Evolutionary conservation across 1,139 yeast genomes (phyloP).

Genomic region (Yamadazyma pseudoaaseri): DNA sequence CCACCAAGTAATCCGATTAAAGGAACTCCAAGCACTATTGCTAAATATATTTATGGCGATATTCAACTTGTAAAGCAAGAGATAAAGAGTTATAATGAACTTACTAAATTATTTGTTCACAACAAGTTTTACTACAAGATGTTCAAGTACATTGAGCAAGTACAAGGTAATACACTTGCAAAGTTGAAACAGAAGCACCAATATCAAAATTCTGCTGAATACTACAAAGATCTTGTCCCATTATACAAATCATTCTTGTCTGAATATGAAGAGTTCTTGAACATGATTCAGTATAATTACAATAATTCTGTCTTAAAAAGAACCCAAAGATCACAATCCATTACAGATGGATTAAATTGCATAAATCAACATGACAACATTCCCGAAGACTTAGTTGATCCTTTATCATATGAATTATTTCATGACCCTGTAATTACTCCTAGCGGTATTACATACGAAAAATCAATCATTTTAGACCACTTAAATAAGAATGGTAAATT

Average conservation of each 20-base stretch:
- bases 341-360: not conserved
- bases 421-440: constrained; percentile 50
- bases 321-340: not conserved
- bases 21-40: constrained; percentile 6
- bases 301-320: constrained; percentile 10
- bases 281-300: constrained; percentile 13
- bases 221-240: constrained; percentile 8
- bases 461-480: constrained; percentile 37
- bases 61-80: constrained; percentile 14
- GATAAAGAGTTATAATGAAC: constrained; percentile 11
- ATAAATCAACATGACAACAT: constrained; percentile 1
- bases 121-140: constrained; percentile 14
- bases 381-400: constrained; percentile 46
- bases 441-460: constrained; percentile 49
- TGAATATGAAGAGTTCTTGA: constrained; percentile 13
- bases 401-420: constrained; percentile 46
- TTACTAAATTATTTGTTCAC: constrained; percentile 9
- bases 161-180: constrained; percentile 8
- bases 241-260: constrained; percentile 9
- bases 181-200: constrained; percentile 8
- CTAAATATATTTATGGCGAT: constrained; percentile 13
- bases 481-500: constrained; percentile 29
- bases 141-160: constrained; percentile 11
- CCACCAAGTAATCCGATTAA: not conserved
- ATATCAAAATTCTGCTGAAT: constrained; percentile 6